phyloP scores from a whole-genome alignment of 495 filamentous ascomycete species.

The Aspergillus sclerotiicarbonarius region DNA sequence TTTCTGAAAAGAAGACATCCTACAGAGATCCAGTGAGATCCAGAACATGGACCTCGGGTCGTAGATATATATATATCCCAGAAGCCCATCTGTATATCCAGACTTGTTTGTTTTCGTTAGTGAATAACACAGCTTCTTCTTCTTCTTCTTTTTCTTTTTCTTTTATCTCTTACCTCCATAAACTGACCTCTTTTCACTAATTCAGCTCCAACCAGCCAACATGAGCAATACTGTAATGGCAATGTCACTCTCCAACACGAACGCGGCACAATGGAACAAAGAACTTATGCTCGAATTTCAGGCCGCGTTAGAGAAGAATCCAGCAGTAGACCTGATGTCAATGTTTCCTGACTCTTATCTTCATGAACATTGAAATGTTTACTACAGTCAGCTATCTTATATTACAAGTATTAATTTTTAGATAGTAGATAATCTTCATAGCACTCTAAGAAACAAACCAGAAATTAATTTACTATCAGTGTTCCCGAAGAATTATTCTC shows the following conservation, averaged over 20 bases:
- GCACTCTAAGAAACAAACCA: constrained; percentile 14
- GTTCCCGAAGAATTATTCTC: constrained; percentile 17
- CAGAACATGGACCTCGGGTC: no score
- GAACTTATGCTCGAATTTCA: constrained; percentile 20
- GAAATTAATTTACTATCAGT: constrained; percentile 20
- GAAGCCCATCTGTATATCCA: no score
- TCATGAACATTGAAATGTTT: constrained; percentile 13
- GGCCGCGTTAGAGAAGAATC: constrained; percentile 16
- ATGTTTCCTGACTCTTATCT: constrained; percentile 18
- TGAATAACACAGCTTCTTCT: no score
- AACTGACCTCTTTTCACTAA: no score
- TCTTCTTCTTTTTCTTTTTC: no score
- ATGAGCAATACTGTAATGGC: no score
- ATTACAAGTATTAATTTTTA: constrained; percentile 13
- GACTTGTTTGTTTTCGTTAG: no score
- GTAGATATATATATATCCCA: no score
- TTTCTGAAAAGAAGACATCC: no score
- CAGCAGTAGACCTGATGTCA: constrained; percentile 20
- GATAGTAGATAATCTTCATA: constrained; percentile 10
- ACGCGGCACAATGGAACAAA: constrained; percentile 21
- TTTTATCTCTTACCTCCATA: no score
- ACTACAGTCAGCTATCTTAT: constrained; percentile 13
- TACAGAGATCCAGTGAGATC: no score
- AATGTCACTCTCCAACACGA: not conserved
- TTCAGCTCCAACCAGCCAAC: no score